These are phyloP conservation scores for Ascochyta lentis DNA, from an alignment of 2,329 filamentous ascomycete genomes.

Conservation along the genomic window DNA sequence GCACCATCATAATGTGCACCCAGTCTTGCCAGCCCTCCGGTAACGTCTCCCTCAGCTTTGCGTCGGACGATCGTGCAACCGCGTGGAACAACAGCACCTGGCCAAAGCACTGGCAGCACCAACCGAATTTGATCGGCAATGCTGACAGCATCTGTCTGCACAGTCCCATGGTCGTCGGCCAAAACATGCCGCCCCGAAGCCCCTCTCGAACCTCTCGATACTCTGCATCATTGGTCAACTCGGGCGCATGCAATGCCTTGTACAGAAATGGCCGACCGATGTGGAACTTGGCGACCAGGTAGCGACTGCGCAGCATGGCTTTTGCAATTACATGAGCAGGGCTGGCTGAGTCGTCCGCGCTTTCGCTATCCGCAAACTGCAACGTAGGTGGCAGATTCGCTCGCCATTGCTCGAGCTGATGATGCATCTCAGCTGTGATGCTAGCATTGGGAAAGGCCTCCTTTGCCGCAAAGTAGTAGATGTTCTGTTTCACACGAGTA, in stretches of 20 bases:
- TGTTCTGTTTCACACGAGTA: constrained; percentile 59
- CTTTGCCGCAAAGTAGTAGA: constrained; percentile 57
- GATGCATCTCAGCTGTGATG: constrained; percentile 59
- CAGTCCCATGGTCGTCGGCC: constrained; percentile 46
- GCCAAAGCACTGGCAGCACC: constrained; percentile 48
- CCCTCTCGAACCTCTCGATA: constrained; percentile 40
- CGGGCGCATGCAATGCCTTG: constrained; percentile 46
- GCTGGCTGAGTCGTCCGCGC: constrained; percentile 35
- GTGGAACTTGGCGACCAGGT: constrained; percentile 48
- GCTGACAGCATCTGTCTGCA: constrained; percentile 47
- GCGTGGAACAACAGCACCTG: constrained; percentile 46
- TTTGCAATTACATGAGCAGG: constrained; percentile 48
- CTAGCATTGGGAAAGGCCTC: constrained; percentile 53
- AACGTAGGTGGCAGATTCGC: constrained; percentile 57
- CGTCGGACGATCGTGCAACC: constrained; percentile 38
- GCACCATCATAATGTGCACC: constrained; percentile 45
- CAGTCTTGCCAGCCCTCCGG: constrained; percentile 46
- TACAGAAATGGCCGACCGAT: constrained; percentile 48
- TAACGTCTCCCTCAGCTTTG: constrained; percentile 38
- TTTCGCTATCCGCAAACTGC: constrained; percentile 53
- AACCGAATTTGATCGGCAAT: constrained; percentile 48
- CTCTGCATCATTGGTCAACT: constrained; percentile 39
- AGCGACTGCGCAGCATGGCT: constrained; percentile 49
- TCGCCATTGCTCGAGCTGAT: constrained; percentile 64
- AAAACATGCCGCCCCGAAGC: constrained; percentile 45